Evolutionary conservation across 352 stramenopile genomes (phyloP).

Genomic region (Globisporangium mamillatum): DNA sequence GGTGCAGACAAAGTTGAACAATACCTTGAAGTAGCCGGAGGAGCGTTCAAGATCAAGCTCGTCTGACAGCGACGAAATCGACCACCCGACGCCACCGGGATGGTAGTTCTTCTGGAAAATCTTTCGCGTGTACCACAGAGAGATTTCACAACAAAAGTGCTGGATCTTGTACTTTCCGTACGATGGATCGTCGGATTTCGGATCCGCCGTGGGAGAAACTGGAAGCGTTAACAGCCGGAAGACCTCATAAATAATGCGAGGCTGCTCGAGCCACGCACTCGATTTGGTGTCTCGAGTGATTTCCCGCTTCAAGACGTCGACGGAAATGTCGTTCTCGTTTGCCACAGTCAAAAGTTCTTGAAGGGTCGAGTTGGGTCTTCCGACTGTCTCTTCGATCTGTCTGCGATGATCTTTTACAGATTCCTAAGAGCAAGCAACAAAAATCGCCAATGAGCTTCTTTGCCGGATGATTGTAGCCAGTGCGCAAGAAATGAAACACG

Average conservation of each 20-base stretch:
- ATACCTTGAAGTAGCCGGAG: conserved; percentile 71
- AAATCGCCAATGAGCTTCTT: not conserved
- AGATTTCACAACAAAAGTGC: conserved; percentile 83
- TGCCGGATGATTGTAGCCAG: not conserved
- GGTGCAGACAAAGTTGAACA: conserved; percentile 82
- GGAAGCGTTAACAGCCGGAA: conserved; percentile 68
- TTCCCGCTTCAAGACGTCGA: conserved; percentile 78
- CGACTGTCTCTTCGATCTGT: conserved; percentile 81
- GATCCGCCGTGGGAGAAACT: conserved; percentile 23
- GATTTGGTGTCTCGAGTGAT: conserved; percentile 73
- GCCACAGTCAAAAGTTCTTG: conserved; percentile 64
- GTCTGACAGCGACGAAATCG: conserved; percentile 29
- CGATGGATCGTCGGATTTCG: conserved; percentile 49
- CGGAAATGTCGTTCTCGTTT: conserved; percentile 57
- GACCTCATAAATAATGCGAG: conserved; percentile 81
- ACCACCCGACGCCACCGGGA: conserved; percentile 33
- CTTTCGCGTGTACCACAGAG: conserved; percentile 67
- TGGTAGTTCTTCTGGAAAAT: conserved; percentile 70
- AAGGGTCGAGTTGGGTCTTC: conserved; percentile 51
- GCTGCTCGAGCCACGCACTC: conserved; percentile 67
- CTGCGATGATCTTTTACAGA: conserved; percentile 82
- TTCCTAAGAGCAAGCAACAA: conserved; percentile 35
- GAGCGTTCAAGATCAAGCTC: conserved; percentile 51
- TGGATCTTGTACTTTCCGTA: conserved; percentile 84
- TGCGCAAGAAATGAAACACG: conserved; percentile 15